These are phyloP conservation scores for Cercospora berteroae DNA, from an alignment of 2,329 filamentous ascomycete genomes.

Conservation along the genomic window DNA sequence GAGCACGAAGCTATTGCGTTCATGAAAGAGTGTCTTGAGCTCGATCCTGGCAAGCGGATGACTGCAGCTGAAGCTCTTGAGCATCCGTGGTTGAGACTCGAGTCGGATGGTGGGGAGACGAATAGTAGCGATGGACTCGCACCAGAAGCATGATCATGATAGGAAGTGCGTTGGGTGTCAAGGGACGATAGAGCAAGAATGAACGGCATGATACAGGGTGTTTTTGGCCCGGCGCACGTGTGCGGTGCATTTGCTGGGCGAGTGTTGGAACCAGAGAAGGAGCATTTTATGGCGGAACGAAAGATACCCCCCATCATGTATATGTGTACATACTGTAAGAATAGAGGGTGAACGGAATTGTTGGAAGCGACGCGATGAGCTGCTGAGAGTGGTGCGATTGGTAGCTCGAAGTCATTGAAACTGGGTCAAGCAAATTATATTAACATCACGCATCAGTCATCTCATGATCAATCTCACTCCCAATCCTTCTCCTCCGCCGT, in stretches of 20 bases:
- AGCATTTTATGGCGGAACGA: constrained; percentile 12
- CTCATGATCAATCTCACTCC: constrained; percentile 5
- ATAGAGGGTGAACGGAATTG: not conserved
- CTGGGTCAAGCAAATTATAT: not conserved
- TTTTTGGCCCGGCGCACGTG: not conserved
- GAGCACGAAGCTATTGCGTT: constrained; percentile 74
- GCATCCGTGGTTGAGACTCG: constrained; percentile 51
- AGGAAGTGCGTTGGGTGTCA: not conserved
- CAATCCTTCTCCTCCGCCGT: constrained; percentile 2
- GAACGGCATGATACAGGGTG: constrained; percentile 1
- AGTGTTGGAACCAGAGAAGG: too few relatives aligned
- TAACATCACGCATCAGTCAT: not conserved
- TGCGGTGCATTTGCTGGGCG: not conserved
- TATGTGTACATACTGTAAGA: constrained; percentile 14
- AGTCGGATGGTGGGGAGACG: constrained; percentile 16
- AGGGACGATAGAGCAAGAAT: not conserved
- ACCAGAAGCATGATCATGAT: constrained; percentile 1
- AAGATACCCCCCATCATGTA: constrained; percentile 14
- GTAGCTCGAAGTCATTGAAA: not conserved
- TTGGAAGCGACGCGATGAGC: not conserved
- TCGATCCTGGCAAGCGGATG: constrained; percentile 71
- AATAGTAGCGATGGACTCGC: constrained; percentile 8
- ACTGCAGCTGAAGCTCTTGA: constrained; percentile 71
- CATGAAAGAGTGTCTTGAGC: constrained; percentile 68
- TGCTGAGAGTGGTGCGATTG: not conserved